These are phyloP conservation scores for Ustilago lituana DNA, from an alignment of 1,284 basidiomycete genomes.

Conservation along the genomic window DNA sequence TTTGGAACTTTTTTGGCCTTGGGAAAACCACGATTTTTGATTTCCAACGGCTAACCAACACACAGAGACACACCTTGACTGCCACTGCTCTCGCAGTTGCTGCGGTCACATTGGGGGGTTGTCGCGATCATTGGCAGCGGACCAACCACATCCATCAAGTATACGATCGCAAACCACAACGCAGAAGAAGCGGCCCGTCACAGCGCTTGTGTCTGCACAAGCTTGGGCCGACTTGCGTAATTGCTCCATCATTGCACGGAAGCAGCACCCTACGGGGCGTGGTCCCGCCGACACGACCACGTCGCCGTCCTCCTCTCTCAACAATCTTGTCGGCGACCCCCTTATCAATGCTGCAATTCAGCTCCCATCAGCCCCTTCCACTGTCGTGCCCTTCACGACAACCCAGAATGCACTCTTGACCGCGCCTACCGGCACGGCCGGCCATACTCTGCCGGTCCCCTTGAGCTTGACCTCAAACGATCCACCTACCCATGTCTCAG, in stretches of 20 bases:
- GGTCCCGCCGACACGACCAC: constrained; percentile 32
- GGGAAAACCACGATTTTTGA: too few relatives aligned
- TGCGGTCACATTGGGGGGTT: constrained; percentile 10
- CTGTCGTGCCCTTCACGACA: neutral
- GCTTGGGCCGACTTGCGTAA: constrained; percentile 34
- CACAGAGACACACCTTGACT: too few relatives aligned
- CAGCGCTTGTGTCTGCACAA: constrained; percentile 42
- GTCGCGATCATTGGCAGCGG: constrained; percentile 2
- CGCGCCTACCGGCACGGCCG: neutral
- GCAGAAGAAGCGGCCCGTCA: constrained; percentile 20
- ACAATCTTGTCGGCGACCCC: neutral
- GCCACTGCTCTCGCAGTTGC: constrained; percentile 3
- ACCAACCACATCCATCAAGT: constrained; percentile 8
- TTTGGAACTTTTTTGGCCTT: neutral
- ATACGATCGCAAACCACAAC: neutral
- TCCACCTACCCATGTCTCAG: neutral
- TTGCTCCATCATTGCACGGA: constrained; percentile 45
- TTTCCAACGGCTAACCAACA: too few relatives aligned
- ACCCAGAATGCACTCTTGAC: constrained; percentile 10
- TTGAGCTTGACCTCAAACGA: constrained; percentile 4
- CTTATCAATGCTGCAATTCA: constrained; percentile 2
- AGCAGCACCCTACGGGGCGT: constrained; percentile 38
- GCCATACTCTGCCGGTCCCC: neutral
- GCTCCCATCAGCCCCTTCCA: constrained; percentile 16
- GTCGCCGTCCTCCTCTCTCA: constrained; percentile 15